Conservation (phyloP, 2,329 filamentous ascomycete species). For the Penicillium hordei region DNA sequence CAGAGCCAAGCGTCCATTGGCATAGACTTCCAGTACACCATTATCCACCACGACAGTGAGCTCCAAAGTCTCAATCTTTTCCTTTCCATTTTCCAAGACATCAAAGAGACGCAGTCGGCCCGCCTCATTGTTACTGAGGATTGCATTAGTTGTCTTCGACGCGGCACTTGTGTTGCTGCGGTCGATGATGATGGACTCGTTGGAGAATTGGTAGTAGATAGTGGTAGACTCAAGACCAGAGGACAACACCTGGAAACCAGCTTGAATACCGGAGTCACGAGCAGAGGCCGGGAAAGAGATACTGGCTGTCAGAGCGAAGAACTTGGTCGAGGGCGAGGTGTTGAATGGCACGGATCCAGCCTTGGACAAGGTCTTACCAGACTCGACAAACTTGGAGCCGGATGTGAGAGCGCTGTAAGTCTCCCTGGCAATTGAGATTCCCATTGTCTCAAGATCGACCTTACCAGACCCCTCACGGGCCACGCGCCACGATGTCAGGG, state of each 20-base stretch:
- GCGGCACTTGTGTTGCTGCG: slow-evolving; percentile 21
- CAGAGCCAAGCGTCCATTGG: slow-evolving; percentile 23
- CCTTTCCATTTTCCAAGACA: slow-evolving; percentile 1
- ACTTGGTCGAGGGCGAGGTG: slow-evolving; percentile 2
- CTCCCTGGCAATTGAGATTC: slow-evolving; percentile 20
- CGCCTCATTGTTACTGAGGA: slow-evolving; percentile 7
- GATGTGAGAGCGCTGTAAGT: slow-evolving; percentile 14
- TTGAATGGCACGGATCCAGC: slow-evolving; percentile 1
- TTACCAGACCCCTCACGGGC: not conserved
- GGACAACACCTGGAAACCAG: slow-evolving; percentile 20
- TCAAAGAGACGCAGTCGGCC: slow-evolving; percentile 21
- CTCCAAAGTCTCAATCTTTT: slow-evolving; percentile 17
- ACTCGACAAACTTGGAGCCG: not conserved
- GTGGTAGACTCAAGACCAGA: slow-evolving; percentile 16
- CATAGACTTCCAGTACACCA: slow-evolving; percentile 19
- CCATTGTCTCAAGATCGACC: slow-evolving; percentile 16
- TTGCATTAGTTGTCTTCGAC: slow-evolving; percentile 10
- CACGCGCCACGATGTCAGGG: slow-evolving; percentile 9
- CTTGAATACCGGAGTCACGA: not conserved
- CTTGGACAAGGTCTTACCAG: slow-evolving; percentile 2
- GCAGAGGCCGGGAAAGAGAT: slow-evolving; percentile 4
- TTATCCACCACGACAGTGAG: slow-evolving; percentile 24
- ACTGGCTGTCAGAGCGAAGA: slow-evolving; percentile 1
- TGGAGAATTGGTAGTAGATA: slow-evolving; percentile 24
- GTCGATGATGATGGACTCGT: slow-evolving; percentile 22